Percentiles rank a stretch among this genome's conserved stretches.
Evolutionary conservation across 306 rosid species (phyloP).

Genomic region (Medicago truncatula): DNA sequence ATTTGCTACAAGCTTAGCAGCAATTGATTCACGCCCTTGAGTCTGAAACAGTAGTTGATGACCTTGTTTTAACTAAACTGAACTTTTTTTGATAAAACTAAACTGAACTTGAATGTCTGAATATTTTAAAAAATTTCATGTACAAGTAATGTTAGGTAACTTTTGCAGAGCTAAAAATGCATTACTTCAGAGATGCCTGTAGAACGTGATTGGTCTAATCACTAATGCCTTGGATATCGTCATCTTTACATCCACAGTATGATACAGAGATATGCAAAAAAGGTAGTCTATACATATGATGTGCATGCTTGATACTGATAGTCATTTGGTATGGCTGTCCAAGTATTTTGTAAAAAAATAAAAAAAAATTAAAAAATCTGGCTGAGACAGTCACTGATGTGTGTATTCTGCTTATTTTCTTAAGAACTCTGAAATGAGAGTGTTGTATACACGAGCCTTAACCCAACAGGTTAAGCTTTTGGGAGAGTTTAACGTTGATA

Average conservation of each 20-base stretch:
- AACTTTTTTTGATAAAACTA: slow-evolving; percentile 6
- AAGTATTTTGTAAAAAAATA: no score
- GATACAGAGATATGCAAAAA: slow-evolving; percentile 20
- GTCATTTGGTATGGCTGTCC: no score
- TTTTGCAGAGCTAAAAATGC: slow-evolving; percentile 9
- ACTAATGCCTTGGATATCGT: background rate
- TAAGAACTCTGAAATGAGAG: no score
- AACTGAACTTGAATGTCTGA: slow-evolving; percentile 22
- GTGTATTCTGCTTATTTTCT: no score
- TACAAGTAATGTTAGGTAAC: slow-evolving; percentile 22
- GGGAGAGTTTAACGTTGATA: no score
- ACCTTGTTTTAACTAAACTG: slow-evolving; percentile 29
- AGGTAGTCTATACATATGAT: no score
- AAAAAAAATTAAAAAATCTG: no score
- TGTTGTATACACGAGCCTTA: no score
- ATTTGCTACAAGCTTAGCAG: slow-evolving; percentile 99
- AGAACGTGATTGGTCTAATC: slow-evolving; percentile 6
- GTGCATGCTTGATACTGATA: no score
- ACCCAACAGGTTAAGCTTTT: no score
- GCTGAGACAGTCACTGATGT: no score
- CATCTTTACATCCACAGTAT: slow-evolving; percentile 16
- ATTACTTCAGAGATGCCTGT: slow-evolving; percentile 16
- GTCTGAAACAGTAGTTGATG: slow-evolving; percentile 59
- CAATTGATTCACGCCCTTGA: slow-evolving; percentile 99
- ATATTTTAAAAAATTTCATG: slow-evolving; percentile 11